These are phyloP conservation scores for Erysiphe neolycopersici DNA, from an alignment of 2,329 filamentous ascomycete species.

Conservation along the genomic window DNA sequence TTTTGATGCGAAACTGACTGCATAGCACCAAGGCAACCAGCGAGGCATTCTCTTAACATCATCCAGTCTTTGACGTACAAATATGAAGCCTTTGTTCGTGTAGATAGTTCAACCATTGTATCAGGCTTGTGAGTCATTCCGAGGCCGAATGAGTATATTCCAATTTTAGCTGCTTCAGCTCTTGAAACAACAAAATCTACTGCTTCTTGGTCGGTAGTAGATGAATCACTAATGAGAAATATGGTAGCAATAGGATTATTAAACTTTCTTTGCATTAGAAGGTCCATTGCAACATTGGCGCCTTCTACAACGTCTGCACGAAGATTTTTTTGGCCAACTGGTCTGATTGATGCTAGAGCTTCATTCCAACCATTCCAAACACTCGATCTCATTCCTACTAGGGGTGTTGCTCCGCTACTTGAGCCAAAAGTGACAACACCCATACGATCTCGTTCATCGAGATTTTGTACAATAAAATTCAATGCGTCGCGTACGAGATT, in stretches of 20 bases:
- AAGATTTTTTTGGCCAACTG: conserved; percentile 87
- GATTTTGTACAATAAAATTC: conserved; percentile 67
- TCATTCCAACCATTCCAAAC: conserved; percentile 79
- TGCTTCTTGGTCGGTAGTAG: conserved; percentile 77
- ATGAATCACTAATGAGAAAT: conserved; percentile 89
- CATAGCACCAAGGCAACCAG: conserved; percentile 71
- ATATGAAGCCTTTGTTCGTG: conserved; percentile 84
- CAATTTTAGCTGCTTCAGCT: conserved; percentile 90
- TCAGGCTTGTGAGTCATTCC: conserved; percentile 96
- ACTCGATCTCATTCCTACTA: conserved; percentile 97
- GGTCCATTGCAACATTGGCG: conserved; percentile 92
- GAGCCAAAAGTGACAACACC: conserved; percentile 92
- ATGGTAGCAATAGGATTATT: conserved; percentile 91
- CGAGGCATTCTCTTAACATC: conserved; percentile 94
- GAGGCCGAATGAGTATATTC: conserved; percentile 87
- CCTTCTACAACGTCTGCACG: conserved; percentile 92
- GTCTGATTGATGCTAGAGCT: conserved; percentile 63
- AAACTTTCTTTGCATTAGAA: conserved; percentile 92
- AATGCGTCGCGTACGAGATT: conserved; percentile 77
- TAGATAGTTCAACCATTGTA: conserved; percentile 93
- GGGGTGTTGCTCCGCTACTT: conserved; percentile 69
- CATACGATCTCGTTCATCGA: conserved; percentile 89
- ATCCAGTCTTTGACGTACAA: conserved; percentile 99
- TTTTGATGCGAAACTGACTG: conserved; percentile 96
- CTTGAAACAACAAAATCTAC: conserved; percentile 94